These are phyloP conservation scores for Russula sp. DNA, from an alignment of 768 basidiomycete genomes.

Conservation along the genomic window DNA sequence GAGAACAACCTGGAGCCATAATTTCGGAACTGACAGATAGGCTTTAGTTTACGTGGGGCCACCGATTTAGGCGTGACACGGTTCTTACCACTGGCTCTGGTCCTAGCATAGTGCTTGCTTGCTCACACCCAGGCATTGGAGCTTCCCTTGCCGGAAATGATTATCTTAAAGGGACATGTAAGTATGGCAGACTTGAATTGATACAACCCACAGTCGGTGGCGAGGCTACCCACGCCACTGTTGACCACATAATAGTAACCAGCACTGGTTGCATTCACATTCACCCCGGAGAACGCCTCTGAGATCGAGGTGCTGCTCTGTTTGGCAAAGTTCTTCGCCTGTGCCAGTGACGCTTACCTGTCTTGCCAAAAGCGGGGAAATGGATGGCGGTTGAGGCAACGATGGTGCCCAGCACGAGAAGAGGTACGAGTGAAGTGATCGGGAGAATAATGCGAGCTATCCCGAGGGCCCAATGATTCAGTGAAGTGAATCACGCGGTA, in stretches of 20 bases:
- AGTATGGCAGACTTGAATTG: not conserved
- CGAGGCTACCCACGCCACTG: constrained; percentile 44
- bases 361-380: constrained; percentile 37
- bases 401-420: constrained; percentile 21
- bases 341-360: constrained; percentile 31
- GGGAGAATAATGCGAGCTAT: constrained; percentile 18
- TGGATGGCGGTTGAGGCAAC: constrained; percentile 24
- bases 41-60: not conserved
- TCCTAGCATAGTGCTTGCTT: constrained; percentile 30
- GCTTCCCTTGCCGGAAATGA: constrained; percentile 54
- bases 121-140: constrained; percentile 75
- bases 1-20: constrained; percentile 59
- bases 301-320: constrained; percentile 18
- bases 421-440: constrained; percentile 23
- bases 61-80: not conserved
- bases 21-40: constrained; percentile 35
- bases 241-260: constrained; percentile 38
- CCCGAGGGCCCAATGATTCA: no score
- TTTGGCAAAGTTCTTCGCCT: constrained; percentile 36
- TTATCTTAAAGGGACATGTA: constrained; percentile 34
- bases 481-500: no score
- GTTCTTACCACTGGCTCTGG: constrained; percentile 48
- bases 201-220: constrained; percentile 28
- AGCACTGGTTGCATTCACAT: constrained; percentile 39
- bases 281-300: constrained; percentile 23